Evolutionary conservation across 805 yeast species (phyloP), one percentile per base, ranked within the genome.

Genomic region (Candida suzukii): DNA sequence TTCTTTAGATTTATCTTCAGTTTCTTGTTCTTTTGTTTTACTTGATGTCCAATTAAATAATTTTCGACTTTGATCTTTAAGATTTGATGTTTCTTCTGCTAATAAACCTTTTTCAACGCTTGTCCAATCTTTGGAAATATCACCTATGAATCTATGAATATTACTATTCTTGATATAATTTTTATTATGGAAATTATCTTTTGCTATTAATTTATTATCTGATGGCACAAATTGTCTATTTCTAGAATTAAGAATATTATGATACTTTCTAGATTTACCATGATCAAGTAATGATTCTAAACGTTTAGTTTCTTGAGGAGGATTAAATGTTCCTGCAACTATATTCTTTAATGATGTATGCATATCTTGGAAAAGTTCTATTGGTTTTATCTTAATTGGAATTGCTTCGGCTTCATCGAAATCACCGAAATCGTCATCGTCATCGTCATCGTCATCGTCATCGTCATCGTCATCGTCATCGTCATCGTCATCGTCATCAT

Each of bases 391-490:
- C 8, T 25, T 31, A 12, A 19, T 3, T 14, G 33, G n/a, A 13
- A 24, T 7, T 6, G 19, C 35, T 14, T 41, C 42, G 1, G 42
- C 42, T 21, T 43, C 40, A 21, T 55, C 59, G 40, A 56, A 54
- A 2, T 48, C 51, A 3, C 58, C 59, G 47, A 54, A 54, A n/a
- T 55, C 60, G 26, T 49, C 53, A 18, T 46, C 53, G 21, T 39
- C 44, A 3, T 36, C 42, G 2, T 20, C 39, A 3, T 38, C 41
- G 12, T 38, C 45, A 2, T 37, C 44, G 17, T 39, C 38, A 11
- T 37, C 44, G 14, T 27, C 25, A 2, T 30, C 33, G 26, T 34
- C 25, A 24, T 22, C 26, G 8, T 24, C 26, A 24, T 12, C 26
- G 11, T 24, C 8, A 24, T 24, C 26, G 8, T 12, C 26, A 24